phyloP scores from a whole-genome alignment of 345 rosid species.

The Acer saccharum region DNA sequence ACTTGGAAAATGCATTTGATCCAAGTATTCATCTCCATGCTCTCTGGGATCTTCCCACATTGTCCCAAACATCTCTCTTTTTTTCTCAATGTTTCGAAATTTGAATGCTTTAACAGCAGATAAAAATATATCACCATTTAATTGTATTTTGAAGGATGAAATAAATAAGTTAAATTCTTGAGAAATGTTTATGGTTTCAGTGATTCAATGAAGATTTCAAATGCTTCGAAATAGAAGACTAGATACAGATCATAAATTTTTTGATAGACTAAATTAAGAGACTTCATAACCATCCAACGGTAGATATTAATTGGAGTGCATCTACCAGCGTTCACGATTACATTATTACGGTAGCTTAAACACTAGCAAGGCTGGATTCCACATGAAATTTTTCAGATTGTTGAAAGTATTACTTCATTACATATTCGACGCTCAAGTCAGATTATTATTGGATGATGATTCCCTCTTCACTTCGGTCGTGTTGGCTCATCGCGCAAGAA shows the following conservation, averaged over 20 bases:
- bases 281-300: too few species aligned
- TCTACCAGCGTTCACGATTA: too few species aligned
- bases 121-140: background rate
- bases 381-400: too few species aligned
- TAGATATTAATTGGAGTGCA: too few species aligned
- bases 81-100: slow-evolving; percentile 3
- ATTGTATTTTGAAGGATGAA: background rate
- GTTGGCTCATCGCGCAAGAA: too few species aligned
- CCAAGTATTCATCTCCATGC: slow-evolving; percentile 34
- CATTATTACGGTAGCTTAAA: too few species aligned
- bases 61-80: slow-evolving; percentile 43
- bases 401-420: too few species aligned
- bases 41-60: slow-evolving; percentile 66
- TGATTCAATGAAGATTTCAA: slow-evolving; percentile 9
- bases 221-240: background rate
- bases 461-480: too few species aligned
- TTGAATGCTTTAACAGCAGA: background rate
- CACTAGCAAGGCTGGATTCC: too few species aligned
- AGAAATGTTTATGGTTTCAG: background rate
- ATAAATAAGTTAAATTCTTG: slow-evolving; percentile 1
- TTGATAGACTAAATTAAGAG: too few species aligned
- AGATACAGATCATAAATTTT: background rate
- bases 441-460: too few species aligned
- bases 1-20: slow-evolving; percentile 45
- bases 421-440: too few species aligned